Base-by-base conservation (phyloP, 495 filamentous ascomycete genomes). In the Podospora conica region DNA sequence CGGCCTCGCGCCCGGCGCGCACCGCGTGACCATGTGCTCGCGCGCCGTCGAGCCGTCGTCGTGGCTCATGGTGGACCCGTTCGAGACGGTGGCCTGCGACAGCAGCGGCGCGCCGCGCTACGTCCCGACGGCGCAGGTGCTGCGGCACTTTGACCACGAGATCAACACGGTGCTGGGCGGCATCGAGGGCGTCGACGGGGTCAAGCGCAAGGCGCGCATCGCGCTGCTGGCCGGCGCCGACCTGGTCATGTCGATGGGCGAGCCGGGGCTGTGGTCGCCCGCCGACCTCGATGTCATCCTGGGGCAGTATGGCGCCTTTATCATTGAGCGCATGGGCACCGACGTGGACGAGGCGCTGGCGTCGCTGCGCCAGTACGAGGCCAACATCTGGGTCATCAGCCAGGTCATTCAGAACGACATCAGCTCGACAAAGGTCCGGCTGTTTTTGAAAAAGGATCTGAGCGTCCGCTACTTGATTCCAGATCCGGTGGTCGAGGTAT, bases 401-500 rank as follows among this genome's bases (percentile, higher is more conserved):
- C 92, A 96, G 71, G 85, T 95, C 58, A 93, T 97, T 58, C 88
- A 91, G 56, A 96, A 96, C 71, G 90, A 96, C 70, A 90, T 97
- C 66, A 91, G 88, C 72, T 92, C 89, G 56, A 96, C 92, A 29
- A 95, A 94, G 77, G 93, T 96, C 61, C 86, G 92, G 27, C 80
- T 95, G 9, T 95, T 96, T 76, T 75, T 94, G 58, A 84, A 88
- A 66, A 86, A 89, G 69, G 90, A 92, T 68, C 88, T 96, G 83
- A 93, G 90, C 69, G 87, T 91, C 24, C 83, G 83, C 12, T 66
- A 71, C 22, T 60, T 76, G 11, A 71, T 72, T 64, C 70, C 68
- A 9, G 70, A 73, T 66, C 68, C 69, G 18, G 73, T 68, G 55
- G 69, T 70, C 6, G 70, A 69, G 66, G 69, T 65, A 61, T 70